phyloP scores from a whole-genome alignment of 352 stramenopile species.

The Phytophthora pinifolia region DNA sequence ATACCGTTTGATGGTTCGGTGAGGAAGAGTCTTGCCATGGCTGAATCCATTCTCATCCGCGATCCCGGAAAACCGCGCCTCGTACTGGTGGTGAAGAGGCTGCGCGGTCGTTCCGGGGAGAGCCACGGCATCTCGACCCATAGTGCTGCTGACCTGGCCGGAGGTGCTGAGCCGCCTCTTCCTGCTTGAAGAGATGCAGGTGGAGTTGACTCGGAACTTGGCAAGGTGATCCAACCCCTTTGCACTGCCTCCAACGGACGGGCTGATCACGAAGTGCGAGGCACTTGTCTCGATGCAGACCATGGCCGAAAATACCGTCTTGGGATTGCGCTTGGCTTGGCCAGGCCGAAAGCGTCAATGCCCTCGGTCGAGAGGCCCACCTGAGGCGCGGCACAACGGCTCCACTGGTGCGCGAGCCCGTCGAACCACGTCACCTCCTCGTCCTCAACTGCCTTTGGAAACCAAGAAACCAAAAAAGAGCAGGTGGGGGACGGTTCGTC shows the following conservation, averaged over 20 bases:
- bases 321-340: constrained; percentile 33
- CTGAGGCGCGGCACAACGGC: constrained; percentile 25
- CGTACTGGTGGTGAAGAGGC: constrained; percentile 58
- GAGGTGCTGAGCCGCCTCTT: constrained; percentile 27
- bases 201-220: constrained; percentile 13
- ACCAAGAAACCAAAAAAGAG: constrained; percentile 34
- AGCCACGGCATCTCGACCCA: constrained; percentile 19
- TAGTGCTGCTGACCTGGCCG: constrained; percentile 8
- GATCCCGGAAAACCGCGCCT: constrained; percentile 35
- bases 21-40: constrained; percentile 34
- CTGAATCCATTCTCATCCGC: constrained; percentile 35
- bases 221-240: constrained; percentile 10
- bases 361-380: constrained; percentile 9
- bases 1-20: constrained; percentile 58
- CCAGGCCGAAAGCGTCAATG: constrained; percentile 12
- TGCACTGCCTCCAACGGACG: constrained; percentile 13
- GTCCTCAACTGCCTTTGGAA: constrained; percentile 27
- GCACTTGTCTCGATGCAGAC: constrained; percentile 27
- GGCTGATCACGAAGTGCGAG: constrained; percentile 30
- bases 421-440: constrained; percentile 17
- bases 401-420: constrained; percentile 17
- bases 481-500: constrained; percentile 24
- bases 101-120: constrained; percentile 20
- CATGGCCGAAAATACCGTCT: constrained; percentile 37
- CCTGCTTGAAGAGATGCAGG: constrained; percentile 13